These are phyloP conservation scores for Phaeosphaeriaceae sp. DNA, from an alignment of 2,329 filamentous ascomycete species.

Conservation along the genomic window DNA sequence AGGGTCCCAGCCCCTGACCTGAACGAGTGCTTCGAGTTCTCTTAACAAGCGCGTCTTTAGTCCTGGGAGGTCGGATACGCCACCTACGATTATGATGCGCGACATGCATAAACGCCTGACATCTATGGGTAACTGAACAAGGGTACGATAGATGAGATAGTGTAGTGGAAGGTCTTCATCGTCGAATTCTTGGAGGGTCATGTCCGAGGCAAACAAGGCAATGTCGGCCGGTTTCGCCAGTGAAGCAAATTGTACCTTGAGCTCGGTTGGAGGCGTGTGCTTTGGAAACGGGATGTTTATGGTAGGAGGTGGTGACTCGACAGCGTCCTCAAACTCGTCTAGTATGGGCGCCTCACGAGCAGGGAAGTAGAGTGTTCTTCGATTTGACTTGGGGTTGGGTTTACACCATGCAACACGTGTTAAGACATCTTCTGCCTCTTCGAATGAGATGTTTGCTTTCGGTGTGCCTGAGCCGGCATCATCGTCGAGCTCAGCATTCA, in stretches of 20 bases:
- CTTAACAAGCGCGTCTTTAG: slow-evolving; percentile 77
- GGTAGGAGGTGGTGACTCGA: slow-evolving; percentile 41
- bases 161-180: slow-evolving; percentile 86
- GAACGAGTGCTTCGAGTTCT: slow-evolving; percentile 72
- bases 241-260: slow-evolving; percentile 71
- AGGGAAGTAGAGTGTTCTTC: slow-evolving; percentile 41
- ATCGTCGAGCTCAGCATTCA: slow-evolving; percentile 57
- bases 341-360: slow-evolving; percentile 46
- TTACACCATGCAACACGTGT: slow-evolving; percentile 79
- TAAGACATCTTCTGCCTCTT: slow-evolving; percentile 81
- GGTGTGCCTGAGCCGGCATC: slow-evolving; percentile 31
- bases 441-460: slow-evolving; percentile 59
- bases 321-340: slow-evolving; percentile 53
- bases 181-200: slow-evolving; percentile 68
- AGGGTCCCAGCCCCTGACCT: slow-evolving; percentile 75
- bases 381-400: slow-evolving; percentile 34
- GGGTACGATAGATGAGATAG: slow-evolving; percentile 74
- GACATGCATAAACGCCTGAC: slow-evolving; percentile 86
- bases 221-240: slow-evolving; percentile 78
- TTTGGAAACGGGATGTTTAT: slow-evolving; percentile 43
- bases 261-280: slow-evolving; percentile 52
- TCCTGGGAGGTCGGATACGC: slow-evolving; percentile 78
- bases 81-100: slow-evolving; percentile 84
- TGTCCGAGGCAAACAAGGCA: slow-evolving; percentile 70
- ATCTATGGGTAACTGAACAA: slow-evolving; percentile 80